Base-by-base conservation (phyloP, 2,329 filamentous ascomycete species). In the Zymoseptoria tritici region DNA sequence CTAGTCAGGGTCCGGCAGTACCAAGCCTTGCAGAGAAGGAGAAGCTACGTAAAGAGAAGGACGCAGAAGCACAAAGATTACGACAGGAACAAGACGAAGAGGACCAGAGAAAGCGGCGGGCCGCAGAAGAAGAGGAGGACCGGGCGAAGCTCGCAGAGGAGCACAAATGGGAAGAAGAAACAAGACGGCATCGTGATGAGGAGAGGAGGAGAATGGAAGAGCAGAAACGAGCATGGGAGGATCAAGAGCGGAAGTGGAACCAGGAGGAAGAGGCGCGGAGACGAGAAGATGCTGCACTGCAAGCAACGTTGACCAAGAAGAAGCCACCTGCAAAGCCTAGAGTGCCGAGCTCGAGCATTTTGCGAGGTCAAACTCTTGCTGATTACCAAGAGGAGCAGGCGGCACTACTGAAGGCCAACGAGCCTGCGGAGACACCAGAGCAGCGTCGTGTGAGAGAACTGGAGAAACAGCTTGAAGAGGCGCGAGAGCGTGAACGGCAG, bases 21-120 rank as follows among this genome's bases (percentile, higher is more conserved):
- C 91, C 92, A 1, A 93, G 80, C 71, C 68, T 91, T 64, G 89
- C 87, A 2, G 92, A 96, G 67, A 97, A 96, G 76, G 89, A 96
- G 74, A 88, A 88, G 52, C 78, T 77, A 65, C 78, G 82, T 54
- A 79, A 77, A 57, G 83, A 86, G 67, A 79, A 81, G 65, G 79
- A 78, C 46, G 77, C 76, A 7, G 83, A 85, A 68, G 81, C 83
- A 59, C 81, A 83, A 64, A 76, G 78, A 21, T 68, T 78, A 56
- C 77, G 76, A 51, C 66, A 76, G 21, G 75, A 81, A 58, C 56
- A 59, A 24, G 77, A 77, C 8, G 81, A 85, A 64, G 81, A 84
- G 61, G 78, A 77, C 5, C 81, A 83, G 63, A 65, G 75, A 19
- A 77, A 77, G 59, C 76, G 76, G 49, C 77, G 74, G 46, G 72